Base-by-base conservation (phyloP, 495 filamentous ascomycete species). In the Podospora sp. region DNA sequence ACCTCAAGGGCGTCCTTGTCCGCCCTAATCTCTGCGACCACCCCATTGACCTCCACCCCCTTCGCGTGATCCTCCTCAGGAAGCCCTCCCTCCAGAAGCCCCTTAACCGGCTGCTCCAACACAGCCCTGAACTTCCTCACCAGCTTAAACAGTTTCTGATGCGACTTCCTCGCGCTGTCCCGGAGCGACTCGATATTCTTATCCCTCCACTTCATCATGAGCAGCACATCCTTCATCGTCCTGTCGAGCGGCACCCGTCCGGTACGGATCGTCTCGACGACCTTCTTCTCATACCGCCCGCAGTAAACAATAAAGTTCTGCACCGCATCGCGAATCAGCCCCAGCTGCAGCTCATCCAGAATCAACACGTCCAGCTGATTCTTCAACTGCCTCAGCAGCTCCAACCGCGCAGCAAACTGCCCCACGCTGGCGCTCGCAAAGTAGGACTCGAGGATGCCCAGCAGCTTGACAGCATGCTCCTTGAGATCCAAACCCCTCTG, bases 151-250 rank as follows among this genome's bases (percentile, higher is more conserved):
- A 99, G 83, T 75, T 96, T 97, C 69, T 90, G 86, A 74, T 98
- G 96, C 8, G 94, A 97, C 64, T 90, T 88, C 73, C 89, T 87
- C 1, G 95, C 92, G 76, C 93, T 97, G 66, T 97, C 93, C 72
- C 87, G 84, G 49, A 99, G 79, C 7, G 92, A 90, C 62, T 90
- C 87, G 60, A 99, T 94, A 68, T 97, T 98, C 24, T 90, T 97
- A 70, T 98, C 96, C 73, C 96, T 95, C 96, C 96, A 98, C 73
- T 91, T 96, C 1, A 92, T 92, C 65, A 98, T 78, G 33, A 94
- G 84, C 22, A 98, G 83, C 29, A 97, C 89, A 68, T 97, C 91
- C 69, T 90, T 91, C 83, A 98, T 90, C 56, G 91, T 85, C 74
- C 92, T 96, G 74, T 97, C 93, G 9, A 97, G 81, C 5, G 83